These are phyloP conservation scores for Nemania bipapillata DNA, from an alignment of 2,329 filamentous ascomycete genomes.

Conservation along the genomic window DNA sequence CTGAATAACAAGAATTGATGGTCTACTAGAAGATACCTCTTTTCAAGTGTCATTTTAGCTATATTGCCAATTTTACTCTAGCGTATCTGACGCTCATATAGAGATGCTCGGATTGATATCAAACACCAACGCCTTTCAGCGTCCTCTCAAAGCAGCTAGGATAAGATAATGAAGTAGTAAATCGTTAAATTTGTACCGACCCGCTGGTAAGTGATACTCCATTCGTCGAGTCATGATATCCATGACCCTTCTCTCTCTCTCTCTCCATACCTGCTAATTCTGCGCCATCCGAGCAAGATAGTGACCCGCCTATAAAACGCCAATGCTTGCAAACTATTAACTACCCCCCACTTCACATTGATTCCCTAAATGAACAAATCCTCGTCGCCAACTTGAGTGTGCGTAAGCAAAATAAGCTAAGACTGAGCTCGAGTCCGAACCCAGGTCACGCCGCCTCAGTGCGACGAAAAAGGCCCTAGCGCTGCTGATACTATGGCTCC, in stretches of 20 bases:
- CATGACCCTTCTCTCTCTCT: slow-evolving; percentile 14
- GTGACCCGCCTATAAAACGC: slow-evolving; percentile 38
- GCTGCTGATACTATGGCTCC: neutral
- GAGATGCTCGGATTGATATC: too few species aligned
- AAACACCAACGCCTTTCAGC: too few species aligned
- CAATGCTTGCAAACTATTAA: slow-evolving; percentile 37
- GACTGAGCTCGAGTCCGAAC: neutral
- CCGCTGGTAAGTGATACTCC: slow-evolving; percentile 15
- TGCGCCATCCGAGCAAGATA: slow-evolving; percentile 30
- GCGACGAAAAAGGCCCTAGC: neutral
- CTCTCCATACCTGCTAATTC: slow-evolving; percentile 29
- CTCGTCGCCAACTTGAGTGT: neutral
- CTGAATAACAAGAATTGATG: too few species aligned
- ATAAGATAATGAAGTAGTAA: neutral
- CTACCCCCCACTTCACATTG: slow-evolving; percentile 16
- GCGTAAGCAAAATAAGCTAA: slow-evolving; percentile 11
- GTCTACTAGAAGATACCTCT: too few species aligned
- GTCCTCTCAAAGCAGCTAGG: too few species aligned
- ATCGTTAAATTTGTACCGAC: neutral
- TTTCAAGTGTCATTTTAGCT: too few species aligned
- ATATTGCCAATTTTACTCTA: too few species aligned
- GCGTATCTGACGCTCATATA: too few species aligned
- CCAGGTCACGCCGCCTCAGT: neutral
- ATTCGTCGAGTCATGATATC: slow-evolving; percentile 8
- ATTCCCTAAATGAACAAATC: slow-evolving; percentile 6